Percentiles rank a stretch among this genome's conserved stretches.
Conservation (phyloP, 768 basidiomycete genomes). For the Mycena leptocephala region DNA sequence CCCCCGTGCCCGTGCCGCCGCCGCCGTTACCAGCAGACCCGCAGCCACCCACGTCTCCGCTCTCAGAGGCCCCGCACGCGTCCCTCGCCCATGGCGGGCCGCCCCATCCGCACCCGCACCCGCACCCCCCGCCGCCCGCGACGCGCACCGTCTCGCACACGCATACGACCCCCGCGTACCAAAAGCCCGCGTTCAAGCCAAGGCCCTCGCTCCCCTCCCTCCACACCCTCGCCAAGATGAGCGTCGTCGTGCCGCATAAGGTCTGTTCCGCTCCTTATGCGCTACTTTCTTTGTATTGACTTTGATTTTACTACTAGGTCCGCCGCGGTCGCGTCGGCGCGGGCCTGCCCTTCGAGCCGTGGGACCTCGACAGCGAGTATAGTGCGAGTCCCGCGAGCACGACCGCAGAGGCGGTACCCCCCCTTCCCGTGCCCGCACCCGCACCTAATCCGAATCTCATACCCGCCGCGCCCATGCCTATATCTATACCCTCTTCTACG, state of each 20-base stretch:
- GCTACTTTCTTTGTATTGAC: not conserved
- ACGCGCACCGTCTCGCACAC: constrained; percentile 34
- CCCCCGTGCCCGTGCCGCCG: not conserved
- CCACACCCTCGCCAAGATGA: constrained; percentile 65
- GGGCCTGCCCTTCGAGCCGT: constrained; percentile 68
- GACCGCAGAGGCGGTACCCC: not conserved
- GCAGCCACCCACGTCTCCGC: constrained; percentile 4
- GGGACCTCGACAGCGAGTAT: constrained; percentile 56
- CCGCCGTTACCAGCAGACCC: no score
- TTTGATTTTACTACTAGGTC: constrained; percentile 49
- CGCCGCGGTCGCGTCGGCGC: constrained; percentile 70
- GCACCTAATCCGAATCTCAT: not conserved
- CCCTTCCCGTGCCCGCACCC: not conserved
- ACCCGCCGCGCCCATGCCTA: not conserved
- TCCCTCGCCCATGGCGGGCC: no score
- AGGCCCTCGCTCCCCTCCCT: constrained; percentile 70
- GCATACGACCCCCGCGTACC: constrained; percentile 57
- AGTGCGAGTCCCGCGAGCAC: constrained; percentile 22
- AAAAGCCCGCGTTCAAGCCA: constrained; percentile 63
- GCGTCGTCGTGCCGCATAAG: constrained; percentile 63
- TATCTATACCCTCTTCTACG: not conserved
- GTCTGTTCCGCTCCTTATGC: constrained; percentile 48
- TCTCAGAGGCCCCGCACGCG: not conserved
- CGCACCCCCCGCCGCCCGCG: constrained; percentile 23
- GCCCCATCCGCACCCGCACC: constrained; percentile 29